These are phyloP conservation scores for Lithospermum erythrorhizon DNA, from an alignment of 257 asterid genomes.

Conservation along the genomic window DNA sequence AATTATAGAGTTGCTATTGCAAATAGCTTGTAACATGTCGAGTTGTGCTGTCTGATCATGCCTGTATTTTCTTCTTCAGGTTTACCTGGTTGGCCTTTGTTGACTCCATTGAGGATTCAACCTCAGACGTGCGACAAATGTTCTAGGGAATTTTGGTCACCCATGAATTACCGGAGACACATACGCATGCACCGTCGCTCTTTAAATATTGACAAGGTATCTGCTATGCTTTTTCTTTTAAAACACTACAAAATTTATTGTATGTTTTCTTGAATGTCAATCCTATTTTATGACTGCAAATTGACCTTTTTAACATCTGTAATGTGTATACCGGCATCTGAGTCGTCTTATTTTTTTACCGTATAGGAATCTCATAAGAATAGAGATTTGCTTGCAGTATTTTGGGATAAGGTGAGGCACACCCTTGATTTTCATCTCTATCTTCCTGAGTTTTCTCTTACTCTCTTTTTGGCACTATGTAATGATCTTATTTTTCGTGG, in stretches of 20 bases:
- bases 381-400: constrained; percentile 69
- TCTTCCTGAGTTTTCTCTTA: neutral
- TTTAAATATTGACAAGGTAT: constrained; percentile 64
- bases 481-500: constrained; percentile 8
- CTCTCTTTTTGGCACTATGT: constrained; percentile 1
- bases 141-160: constrained; percentile 71
- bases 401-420: constrained; percentile 81
- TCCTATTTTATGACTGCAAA: neutral
- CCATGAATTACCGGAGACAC: constrained; percentile 84
- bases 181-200: constrained; percentile 79
- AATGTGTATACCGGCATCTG: constrained; percentile 13
- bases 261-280: neutral
- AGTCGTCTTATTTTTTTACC: neutral
- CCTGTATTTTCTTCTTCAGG: constrained; percentile 32
- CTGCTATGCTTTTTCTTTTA: neutral
- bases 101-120: constrained; percentile 61
- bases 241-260: neutral
- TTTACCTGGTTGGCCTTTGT: constrained; percentile 83
- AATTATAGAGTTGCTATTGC: neutral
- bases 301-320: neutral
- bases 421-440: constrained; percentile 8
- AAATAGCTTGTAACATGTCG: neutral
- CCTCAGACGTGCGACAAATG: constrained; percentile 90
- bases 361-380: constrained; percentile 55
- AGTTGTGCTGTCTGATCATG: constrained; percentile 6